Percentiles rank a stretch among this genome's conserved stretches.
Evolutionary conservation across 176 grass and related monocot species (phyloP).

Genomic region (Cocos nucifera): DNA sequence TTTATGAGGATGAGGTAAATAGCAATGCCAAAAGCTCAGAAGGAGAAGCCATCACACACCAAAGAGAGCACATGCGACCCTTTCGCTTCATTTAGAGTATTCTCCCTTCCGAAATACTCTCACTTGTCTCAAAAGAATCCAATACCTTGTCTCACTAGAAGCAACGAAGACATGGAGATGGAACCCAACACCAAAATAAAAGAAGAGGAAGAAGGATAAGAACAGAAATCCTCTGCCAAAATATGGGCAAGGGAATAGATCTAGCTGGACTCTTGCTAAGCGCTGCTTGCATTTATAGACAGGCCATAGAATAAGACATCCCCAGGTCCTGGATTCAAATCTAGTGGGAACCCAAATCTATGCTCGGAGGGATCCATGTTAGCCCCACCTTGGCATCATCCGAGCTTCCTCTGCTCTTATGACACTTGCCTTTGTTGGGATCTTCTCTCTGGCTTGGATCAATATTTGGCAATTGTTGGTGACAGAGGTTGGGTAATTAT

Average conservation of each 20-base stretch:
- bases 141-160: neutral
- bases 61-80: constrained; percentile 58
- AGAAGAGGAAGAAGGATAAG: constrained; percentile 27
- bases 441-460: too few species aligned
- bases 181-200: constrained; percentile 22
- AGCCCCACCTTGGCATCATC: constrained; percentile 13
- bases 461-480: too few species aligned
- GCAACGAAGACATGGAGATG: constrained; percentile 13
- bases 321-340: constrained; percentile 28
- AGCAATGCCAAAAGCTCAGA: constrained; percentile 40
- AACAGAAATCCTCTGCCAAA: constrained; percentile 31
- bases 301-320: constrained; percentile 14
- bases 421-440: too few species aligned
- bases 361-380: constrained; percentile 33
- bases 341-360: constrained; percentile 31
- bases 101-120: constrained; percentile 29
- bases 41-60: constrained; percentile 46
- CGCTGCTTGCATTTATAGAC: constrained; percentile 20
- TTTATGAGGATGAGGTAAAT: constrained; percentile 45
- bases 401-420: constrained; percentile 12
- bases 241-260: constrained; percentile 32
- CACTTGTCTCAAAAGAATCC: constrained; percentile 19
- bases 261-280: constrained; percentile 25
- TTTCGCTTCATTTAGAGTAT: constrained; percentile 10
- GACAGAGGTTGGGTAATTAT: too few species aligned